Conservation (phyloP, 345 rosid genomes). For the Microthlaspi erraticum region DNA sequence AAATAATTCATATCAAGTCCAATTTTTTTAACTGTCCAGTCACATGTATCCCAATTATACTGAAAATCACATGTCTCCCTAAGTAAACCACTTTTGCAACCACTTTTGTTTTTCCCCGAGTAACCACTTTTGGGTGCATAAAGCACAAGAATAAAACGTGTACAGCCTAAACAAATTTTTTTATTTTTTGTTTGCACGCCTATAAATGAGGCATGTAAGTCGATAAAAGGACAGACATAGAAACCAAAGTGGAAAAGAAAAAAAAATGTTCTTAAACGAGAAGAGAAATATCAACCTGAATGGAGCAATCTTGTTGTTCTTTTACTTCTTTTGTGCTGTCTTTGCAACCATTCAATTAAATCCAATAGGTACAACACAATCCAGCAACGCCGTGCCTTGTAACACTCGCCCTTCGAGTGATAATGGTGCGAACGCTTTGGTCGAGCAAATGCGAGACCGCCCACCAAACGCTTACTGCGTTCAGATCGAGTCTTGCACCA, state of each 20-base stretch:
- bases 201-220: not conserved
- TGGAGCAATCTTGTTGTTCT: not conserved
- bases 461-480: constrained; percentile 31
- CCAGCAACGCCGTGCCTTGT: constrained; percentile 4
- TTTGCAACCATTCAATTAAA: constrained; percentile 7
- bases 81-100: no score
- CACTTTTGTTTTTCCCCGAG: no score
- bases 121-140: no score
- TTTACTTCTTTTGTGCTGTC: constrained; percentile 5
- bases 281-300: not conserved
- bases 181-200: not conserved
- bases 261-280: constrained; percentile 12
- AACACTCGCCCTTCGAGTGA: constrained; percentile 6
- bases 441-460: not conserved
- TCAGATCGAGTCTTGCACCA: not conserved
- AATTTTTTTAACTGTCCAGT: no score
- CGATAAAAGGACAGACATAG: not conserved
- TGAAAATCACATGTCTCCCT: no score
- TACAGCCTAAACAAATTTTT: no score
- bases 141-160: no score
- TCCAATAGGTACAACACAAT: not conserved
- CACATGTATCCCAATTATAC: no score
- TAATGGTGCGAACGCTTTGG: not conserved
- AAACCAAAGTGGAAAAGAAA: not conserved
- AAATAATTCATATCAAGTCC: no score